These are phyloP conservation scores for Plasmodium ovale DNA, from an alignment of 169 alveolate species.

Conservation along the genomic window DNA sequence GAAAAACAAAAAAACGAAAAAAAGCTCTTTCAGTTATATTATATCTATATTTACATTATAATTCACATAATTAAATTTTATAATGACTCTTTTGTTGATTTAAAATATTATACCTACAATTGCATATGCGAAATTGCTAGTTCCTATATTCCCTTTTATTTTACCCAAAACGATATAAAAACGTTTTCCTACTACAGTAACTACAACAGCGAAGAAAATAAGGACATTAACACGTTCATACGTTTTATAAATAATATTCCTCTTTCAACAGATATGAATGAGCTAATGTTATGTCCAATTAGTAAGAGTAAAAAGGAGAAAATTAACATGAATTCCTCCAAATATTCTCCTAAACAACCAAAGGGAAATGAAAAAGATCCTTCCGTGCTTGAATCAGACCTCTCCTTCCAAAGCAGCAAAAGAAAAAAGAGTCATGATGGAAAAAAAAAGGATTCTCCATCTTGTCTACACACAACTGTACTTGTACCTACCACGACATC, in stretches of 20 bases:
- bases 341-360: not conserved
- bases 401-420: not conserved
- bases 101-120: constrained; percentile 63
- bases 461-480: too few relatives aligned
- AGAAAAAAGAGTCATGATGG: not conserved
- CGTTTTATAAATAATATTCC: constrained; percentile 25
- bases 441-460: not conserved
- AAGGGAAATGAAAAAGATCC: not conserved
- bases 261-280: constrained; percentile 19
- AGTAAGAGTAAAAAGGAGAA: not conserved
- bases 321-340: not conserved
- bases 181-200: constrained; percentile 74
- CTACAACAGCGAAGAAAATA: constrained; percentile 39
- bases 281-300: constrained; percentile 16
- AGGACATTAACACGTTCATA: constrained; percentile 46
- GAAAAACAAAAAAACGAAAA: constrained; percentile 63
- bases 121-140: constrained; percentile 77
- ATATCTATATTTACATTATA: constrained; percentile 66
- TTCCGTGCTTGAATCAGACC: not conserved
- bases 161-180: constrained; percentile 54
- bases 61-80: constrained; percentile 68
- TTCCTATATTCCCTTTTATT: constrained; percentile 76
- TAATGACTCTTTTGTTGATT: constrained; percentile 62
- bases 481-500: not conserved
- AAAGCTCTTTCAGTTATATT: constrained; percentile 68